Conservation (phyloP, 805 yeast genomes). For the Ogataea corticis region DNA sequence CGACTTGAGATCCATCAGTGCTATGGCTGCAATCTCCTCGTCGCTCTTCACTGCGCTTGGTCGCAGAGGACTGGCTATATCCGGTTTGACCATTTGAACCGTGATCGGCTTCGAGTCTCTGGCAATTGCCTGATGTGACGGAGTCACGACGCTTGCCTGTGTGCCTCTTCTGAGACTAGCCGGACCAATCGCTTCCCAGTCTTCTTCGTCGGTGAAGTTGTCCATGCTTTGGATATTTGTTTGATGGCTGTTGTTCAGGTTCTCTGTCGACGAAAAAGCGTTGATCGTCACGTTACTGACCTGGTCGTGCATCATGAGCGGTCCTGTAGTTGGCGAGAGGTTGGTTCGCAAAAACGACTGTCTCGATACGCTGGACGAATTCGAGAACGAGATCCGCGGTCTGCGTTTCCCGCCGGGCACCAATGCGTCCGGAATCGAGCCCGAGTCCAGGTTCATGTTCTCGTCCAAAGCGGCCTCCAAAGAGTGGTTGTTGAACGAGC, state of each 20-base stretch:
- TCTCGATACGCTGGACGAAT: conserved; percentile 35
- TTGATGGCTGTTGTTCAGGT: conserved; percentile 1
- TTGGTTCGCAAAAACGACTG: conserved; percentile 42
- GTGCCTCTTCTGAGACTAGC: conserved; percentile 45
- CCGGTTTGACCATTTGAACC: conserved; percentile 20
- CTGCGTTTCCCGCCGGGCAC: conserved; percentile 27
- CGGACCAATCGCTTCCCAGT: conserved; percentile 92
- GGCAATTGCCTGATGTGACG: conserved; percentile 21
- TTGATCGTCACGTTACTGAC: conserved; percentile 28
- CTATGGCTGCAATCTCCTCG: conserved; percentile 38
- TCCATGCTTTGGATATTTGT: conserved; percentile 27
- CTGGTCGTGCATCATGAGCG: conserved; percentile 28
- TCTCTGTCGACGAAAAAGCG: conserved; percentile 22
- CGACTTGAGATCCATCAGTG: conserved; percentile 37
- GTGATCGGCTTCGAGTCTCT: conserved; percentile 13
- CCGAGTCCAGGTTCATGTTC: conserved; percentile 22
- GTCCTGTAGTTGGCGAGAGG: conserved; percentile 30
- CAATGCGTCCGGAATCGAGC: conserved; percentile 29
- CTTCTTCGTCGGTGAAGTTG: conserved; percentile 91
- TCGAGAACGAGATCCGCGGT: conserved; percentile 37
- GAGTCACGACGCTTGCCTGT: conserved; percentile 21
- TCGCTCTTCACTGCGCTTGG: conserved; percentile 22
- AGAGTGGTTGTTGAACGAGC: conserved; percentile 34
- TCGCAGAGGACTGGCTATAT: conserved; percentile 14
- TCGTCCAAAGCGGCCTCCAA: conserved; percentile 35